Conservation (phyloP, 2,329 filamentous ascomycete genomes). For the Cordyceps pruinosa region DNA sequence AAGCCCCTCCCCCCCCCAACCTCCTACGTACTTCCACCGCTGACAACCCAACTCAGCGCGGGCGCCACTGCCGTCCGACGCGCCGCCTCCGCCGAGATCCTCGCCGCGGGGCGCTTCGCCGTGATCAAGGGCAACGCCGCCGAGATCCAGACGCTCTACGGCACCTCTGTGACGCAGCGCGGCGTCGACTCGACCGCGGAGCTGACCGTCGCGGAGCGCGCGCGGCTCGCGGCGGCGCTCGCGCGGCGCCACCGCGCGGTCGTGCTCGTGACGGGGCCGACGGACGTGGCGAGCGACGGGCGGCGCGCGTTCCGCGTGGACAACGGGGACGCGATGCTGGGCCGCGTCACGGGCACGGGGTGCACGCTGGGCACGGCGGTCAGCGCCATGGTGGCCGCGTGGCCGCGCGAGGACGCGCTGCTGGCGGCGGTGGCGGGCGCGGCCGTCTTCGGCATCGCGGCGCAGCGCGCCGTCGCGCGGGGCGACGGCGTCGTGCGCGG, state of each 20-base stretch:
- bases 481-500: conserved; percentile 58
- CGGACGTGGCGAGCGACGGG: conserved; percentile 75
- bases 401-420: conserved; percentile 58
- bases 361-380: conserved; percentile 80
- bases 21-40: background rate
- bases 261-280: conserved; percentile 73
- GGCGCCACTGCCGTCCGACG: conserved; percentile 73
- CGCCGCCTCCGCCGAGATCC: conserved; percentile 61
- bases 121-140: conserved; percentile 92
- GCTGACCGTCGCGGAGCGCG: conserved; percentile 45
- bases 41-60: conserved; percentile 38
- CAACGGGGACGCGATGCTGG: conserved; percentile 71
- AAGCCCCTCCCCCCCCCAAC: conserved; percentile 6
- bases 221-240: conserved; percentile 55
- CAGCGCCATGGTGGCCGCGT: conserved; percentile 64
- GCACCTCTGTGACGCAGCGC: conserved; percentile 52
- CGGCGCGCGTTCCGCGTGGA: conserved; percentile 56
- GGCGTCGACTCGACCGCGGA: conserved; percentile 75
- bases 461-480: conserved; percentile 60
- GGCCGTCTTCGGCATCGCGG: conserved; percentile 68
- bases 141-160: conserved; percentile 70
- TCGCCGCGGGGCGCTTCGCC: conserved; percentile 70
- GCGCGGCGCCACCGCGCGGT: conserved; percentile 63
- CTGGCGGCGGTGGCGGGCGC: conserved; percentile 65
- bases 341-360: conserved; percentile 69